Evolutionary conservation across 1,284 basidiomycete species (phyloP), one percentile per base, ranked within the genome.

Genomic region (Pseudozyma sp.): DNA sequence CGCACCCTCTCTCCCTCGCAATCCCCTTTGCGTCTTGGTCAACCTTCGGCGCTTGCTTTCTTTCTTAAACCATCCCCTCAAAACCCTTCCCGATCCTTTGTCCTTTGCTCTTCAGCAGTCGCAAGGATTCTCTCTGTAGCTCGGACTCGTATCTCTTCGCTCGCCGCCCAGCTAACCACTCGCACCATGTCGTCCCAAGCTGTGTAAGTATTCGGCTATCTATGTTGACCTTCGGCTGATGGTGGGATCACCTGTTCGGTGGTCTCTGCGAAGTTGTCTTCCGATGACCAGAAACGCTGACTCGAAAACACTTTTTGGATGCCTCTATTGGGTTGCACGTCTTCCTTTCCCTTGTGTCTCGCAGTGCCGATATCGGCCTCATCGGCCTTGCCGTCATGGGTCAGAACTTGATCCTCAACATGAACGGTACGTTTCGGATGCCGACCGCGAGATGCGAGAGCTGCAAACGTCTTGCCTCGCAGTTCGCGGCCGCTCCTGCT

Each of bases 341-440:
- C 19, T 29, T 45, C n/a, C 16, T 24, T 13, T 19, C 48, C 53
- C 16, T 48, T 31, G 13, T 35, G 9, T 31, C 31, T 47, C 16
- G 44, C 57, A 82, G 81, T 69, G 81, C 81, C 60, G 81, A 82
- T 67, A 83, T 84, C 67, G 82, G 82, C 67, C 76, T 84, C 45
- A 84, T 84, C 79, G 82, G 82, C 75, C 78, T 84, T 56, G 82
- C 82, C 71, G 81, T 82, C 66, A 83, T 84, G 81, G 81, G 81
- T 59, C 81, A 83, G 75, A 84, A 84, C 77, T 68, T 84, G 71
- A 81, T 84, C 61, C 77, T 84, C 42, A 84, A 84, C 79, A 84
- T 84, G 82, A 84, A 84, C 75, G 82, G 80, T 82, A 55, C 37
- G 77, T 79, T 34, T 54, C 29, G 40, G 29, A n/a, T 8, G n/a